These are phyloP conservation scores for Pseudocercospora fijiensis DNA, from an alignment of 2,329 filamentous ascomycete genomes.

Conservation along the genomic window DNA sequence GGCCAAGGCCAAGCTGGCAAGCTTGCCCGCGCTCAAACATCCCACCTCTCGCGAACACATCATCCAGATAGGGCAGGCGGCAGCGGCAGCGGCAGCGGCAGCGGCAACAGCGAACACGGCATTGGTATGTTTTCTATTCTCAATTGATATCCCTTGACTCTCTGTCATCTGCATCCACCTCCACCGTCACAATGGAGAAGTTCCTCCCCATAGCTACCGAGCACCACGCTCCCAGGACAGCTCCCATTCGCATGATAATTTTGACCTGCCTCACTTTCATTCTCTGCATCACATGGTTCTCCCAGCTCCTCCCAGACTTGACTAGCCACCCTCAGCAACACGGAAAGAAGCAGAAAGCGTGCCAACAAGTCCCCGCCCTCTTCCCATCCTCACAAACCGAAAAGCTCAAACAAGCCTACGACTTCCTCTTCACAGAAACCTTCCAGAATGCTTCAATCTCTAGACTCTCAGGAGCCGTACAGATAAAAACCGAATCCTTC, in stretches of 20 bases:
- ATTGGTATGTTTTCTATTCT: background rate
- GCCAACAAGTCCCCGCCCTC: conserved; percentile 34
- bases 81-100: background rate
- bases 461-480: conserved; percentile 56
- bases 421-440: conserved; percentile 33
- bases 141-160: background rate
- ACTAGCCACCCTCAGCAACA: background rate
- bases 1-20: background rate
- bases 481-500: conserved; percentile 56
- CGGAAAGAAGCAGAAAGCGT: conserved; percentile 13
- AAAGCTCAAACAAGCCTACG: conserved; percentile 33
- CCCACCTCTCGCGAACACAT: background rate
- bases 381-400: conserved; percentile 29
- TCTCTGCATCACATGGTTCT: conserved; percentile 20
- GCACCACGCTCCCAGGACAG: conserved; percentile 19
- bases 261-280: conserved; percentile 18
- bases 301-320: conserved; percentile 11
- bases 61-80: conserved; percentile 13
- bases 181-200: conserved; percentile 30
- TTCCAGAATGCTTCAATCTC: conserved; percentile 42
- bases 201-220: conserved; percentile 27
- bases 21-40: background rate
- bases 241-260: conserved; percentile 16
- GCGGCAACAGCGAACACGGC: conserved; percentile 1
- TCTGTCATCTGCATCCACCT: background rate